A percentile compares a stretch with the other conserved stretches of the same genome.
These are phyloP conservation scores for Pseudogymnoascus sp. DNA, from an alignment of 2,329 filamentous ascomycete genomes.

Conservation along the genomic window DNA sequence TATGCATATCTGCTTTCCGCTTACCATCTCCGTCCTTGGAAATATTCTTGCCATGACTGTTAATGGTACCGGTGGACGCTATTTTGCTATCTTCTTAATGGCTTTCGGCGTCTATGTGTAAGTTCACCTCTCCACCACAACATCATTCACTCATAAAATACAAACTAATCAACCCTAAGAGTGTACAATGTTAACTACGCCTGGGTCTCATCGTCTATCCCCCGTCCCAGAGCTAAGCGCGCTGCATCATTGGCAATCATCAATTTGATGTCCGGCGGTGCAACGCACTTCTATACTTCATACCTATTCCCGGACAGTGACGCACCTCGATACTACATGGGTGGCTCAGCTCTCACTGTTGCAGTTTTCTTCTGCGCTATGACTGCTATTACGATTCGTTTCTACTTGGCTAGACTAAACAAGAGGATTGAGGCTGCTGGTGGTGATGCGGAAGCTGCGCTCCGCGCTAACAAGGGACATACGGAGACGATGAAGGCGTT, in stretches of 20 bases:
- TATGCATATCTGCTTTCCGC: slow-evolving; percentile 11
- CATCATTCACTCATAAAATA: not conserved
- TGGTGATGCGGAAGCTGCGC: not conserved
- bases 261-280: slow-evolving; percentile 20
- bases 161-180: not conserved
- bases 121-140: not conserved
- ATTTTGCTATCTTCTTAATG: slow-evolving; percentile 14
- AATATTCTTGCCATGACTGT: slow-evolving; percentile 12
- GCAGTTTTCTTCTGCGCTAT: not conserved
- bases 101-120: slow-evolving; percentile 9
- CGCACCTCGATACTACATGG: slow-evolving; percentile 27
- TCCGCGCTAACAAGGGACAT: not conserved
- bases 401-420: not conserved
- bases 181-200: not conserved
- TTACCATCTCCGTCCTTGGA: slow-evolving; percentile 12
- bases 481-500: not conserved
- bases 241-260: slow-evolving; percentile 19
- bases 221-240: slow-evolving; percentile 13
- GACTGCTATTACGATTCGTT: not conserved
- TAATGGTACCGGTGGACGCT: slow-evolving; percentile 10
- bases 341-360: slow-evolving; percentile 10
- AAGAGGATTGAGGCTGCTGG: not conserved
- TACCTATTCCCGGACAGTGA: slow-evolving; percentile 29
- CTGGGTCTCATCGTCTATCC: slow-evolving; percentile 14
- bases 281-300: slow-evolving; percentile 24